Evolutionary conservation across 306 rosid species (phyloP).

Genomic region (Begonia masoniana): DNA sequence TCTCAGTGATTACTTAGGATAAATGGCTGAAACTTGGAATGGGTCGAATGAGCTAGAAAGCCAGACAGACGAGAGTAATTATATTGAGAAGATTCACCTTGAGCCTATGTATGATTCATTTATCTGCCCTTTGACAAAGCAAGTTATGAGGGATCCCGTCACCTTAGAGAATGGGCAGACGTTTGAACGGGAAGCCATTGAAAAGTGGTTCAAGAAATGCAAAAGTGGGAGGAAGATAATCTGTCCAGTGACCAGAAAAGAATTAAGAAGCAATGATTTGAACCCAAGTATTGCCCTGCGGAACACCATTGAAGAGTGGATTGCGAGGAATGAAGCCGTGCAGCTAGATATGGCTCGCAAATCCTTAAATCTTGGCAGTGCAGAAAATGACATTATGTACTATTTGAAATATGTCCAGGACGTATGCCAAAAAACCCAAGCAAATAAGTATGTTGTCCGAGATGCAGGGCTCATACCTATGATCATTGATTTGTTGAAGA

Average conservation of each 20-base stretch:
- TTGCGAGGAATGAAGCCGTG: slow-evolving; percentile 84
- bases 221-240: slow-evolving; percentile 60
- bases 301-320: slow-evolving; percentile 99
- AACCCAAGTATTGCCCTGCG: slow-evolving; percentile 94
- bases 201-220: slow-evolving; percentile 93
- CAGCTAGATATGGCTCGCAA: slow-evolving; percentile 91
- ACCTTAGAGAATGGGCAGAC: slow-evolving; percentile 83
- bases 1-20: slow-evolving; percentile 23
- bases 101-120: slow-evolving; percentile 93
- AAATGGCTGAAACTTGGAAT: slow-evolving; percentile 81
- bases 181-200: slow-evolving; percentile 84
- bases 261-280: slow-evolving; percentile 48
- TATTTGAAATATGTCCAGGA: slow-evolving; percentile 58
- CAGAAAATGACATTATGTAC: slow-evolving; percentile 60
- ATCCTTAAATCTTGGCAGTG: slow-evolving; percentile 47
- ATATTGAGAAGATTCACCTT: slow-evolving; percentile 53
- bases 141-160: slow-evolving; percentile 90
- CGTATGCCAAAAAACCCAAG: slow-evolving; percentile 55
- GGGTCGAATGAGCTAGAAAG: slow-evolving; percentile 71
- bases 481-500: slow-evolving; percentile 80
- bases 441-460: slow-evolving; percentile 43
- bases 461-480: slow-evolving; percentile 75
- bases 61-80: slow-evolving; percentile 72
- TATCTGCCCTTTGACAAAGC: slow-evolving; percentile 83
- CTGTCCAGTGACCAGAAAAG: slow-evolving; percentile 69